A percentile compares a stretch with the other conserved stretches of the same genome.
These are phyloP conservation scores for Aschersonia sp. DNA, from an alignment of 2,329 filamentous ascomycete genomes.

Conservation along the genomic window DNA sequence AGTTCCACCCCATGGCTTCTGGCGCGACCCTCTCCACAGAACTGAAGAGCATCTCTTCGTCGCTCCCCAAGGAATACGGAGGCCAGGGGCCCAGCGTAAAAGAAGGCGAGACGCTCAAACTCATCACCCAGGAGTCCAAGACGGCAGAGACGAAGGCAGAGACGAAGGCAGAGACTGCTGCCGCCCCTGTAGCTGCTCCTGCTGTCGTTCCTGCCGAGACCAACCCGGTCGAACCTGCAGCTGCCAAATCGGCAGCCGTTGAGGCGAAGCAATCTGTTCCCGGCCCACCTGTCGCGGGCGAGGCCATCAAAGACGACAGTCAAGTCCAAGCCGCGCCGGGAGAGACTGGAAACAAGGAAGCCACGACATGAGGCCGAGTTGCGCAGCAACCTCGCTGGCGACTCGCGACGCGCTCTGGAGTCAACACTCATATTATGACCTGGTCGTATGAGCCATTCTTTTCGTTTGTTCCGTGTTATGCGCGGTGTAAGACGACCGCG, in stretches of 20 bases:
- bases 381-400: no score
- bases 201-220: constrained; percentile 2
- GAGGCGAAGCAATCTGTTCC: neutral
- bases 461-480: neutral
- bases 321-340: constrained; percentile 1
- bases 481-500: no score
- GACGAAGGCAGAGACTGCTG: constrained; percentile 1
- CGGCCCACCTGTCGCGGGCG: neutral
- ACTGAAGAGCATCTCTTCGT: constrained; percentile 41
- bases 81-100: constrained; percentile 44
- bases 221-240: neutral
- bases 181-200: constrained; percentile 3
- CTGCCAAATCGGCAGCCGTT: neutral
- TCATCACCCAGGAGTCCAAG: constrained; percentile 9
- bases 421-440: no score
- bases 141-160: constrained; percentile 3
- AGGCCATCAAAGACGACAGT: neutral
- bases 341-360: constrained; percentile 5
- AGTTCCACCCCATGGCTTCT: constrained; percentile 65
- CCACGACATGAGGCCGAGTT: neutral
- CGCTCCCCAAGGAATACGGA: constrained; percentile 65
- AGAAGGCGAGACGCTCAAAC: constrained; percentile 17
- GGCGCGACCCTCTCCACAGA: constrained; percentile 53
- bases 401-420: no score
- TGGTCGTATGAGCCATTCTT: neutral